Base-by-base conservation (phyloP, 2,329 filamentous ascomycete genomes). In the Venturia effusa region DNA sequence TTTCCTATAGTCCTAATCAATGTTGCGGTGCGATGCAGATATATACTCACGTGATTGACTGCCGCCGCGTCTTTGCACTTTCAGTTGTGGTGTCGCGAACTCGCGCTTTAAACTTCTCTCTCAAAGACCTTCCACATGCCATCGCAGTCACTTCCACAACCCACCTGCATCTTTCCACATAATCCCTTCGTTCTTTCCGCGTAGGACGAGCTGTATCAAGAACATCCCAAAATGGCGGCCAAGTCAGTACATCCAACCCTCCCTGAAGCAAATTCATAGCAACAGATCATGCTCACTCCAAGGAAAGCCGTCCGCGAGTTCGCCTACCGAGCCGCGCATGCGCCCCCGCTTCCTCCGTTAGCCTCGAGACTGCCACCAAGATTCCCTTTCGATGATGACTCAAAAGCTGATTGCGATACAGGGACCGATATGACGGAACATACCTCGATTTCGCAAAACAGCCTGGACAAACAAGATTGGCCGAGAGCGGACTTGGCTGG, bases 371-470 rank as follows among this genome's bases (percentile, higher is more conserved):
- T n/a, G 30, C 51, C 24, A 57, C 27, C 22, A 11, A 51, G 4
- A 7, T 51, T 7, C 22, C 24, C 45, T 51, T 51, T 24, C 45
- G 22, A 15, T 11, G 3, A 27, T 4, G 45, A 51, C 45, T 4
- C 27, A 24, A 15, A 41, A n/a, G 34, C 59, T 61, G 11, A 57
- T 22, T 34, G 30, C 51, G 51, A 59, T 32, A 39, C 39, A 87
- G 84, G 83, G 94, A 99, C 85, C 94, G 88, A 74, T 99, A 99
- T 78, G 93, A 97, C 74, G 92, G 91, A 78, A 96, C 97, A 79
- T 92, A 94, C 78, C 86, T 99, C 71, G 93, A 99, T 75, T 84
- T 99, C 66, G 97, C 92, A 71, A 94, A 92, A 76, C 88, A 94
- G 77, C 84, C 87, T 65, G 94, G 94, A 69, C 94, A 93, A 79